Conservation (phyloP, 2,329 filamentous ascomycete species). For the Fusarium annulatum region DNA sequence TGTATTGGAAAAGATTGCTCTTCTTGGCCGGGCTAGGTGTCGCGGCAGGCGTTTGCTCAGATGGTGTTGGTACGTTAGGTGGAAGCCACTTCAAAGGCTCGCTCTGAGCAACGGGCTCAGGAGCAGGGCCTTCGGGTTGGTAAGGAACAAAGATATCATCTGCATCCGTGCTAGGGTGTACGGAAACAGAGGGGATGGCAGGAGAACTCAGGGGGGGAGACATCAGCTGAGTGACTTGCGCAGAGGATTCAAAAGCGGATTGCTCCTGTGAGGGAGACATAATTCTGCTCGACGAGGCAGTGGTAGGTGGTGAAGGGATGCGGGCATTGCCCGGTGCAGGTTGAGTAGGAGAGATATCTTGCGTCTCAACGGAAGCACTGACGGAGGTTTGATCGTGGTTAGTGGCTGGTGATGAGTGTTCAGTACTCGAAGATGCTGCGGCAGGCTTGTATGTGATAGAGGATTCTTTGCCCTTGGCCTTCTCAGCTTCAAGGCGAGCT, state of each 20-base stretch:
- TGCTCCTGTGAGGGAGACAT: constrained; percentile 42
- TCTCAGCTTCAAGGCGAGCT: constrained; percentile 42
- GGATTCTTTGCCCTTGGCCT: constrained; percentile 12
- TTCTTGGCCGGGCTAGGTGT: constrained; percentile 53
- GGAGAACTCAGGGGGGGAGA: constrained; percentile 48
- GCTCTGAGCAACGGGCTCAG: constrained; percentile 51
- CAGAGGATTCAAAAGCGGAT: constrained; percentile 32
- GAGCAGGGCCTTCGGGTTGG: constrained; percentile 64
- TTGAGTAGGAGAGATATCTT: constrained; percentile 31
- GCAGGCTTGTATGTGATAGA: background rate
- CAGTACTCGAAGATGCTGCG: background rate
- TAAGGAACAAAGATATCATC: constrained; percentile 63
- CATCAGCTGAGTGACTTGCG: constrained; percentile 38
- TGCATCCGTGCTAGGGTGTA: constrained; percentile 41
- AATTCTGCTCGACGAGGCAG: constrained; percentile 40
- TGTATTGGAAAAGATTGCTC: constrained; percentile 52
- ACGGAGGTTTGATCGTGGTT: background rate
- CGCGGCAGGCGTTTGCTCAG: constrained; percentile 47
- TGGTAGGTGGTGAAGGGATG: constrained; percentile 37
- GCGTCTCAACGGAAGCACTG: background rate
- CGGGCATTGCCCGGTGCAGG: constrained; percentile 4
- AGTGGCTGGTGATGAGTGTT: background rate
- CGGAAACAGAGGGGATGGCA: constrained; percentile 41
- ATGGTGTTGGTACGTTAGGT: constrained; percentile 56
- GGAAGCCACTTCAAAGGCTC: constrained; percentile 64